Evolutionary conservation across 1,139 yeast genomes (phyloP).

Genomic region (Kluyveromyces sp.): DNA sequence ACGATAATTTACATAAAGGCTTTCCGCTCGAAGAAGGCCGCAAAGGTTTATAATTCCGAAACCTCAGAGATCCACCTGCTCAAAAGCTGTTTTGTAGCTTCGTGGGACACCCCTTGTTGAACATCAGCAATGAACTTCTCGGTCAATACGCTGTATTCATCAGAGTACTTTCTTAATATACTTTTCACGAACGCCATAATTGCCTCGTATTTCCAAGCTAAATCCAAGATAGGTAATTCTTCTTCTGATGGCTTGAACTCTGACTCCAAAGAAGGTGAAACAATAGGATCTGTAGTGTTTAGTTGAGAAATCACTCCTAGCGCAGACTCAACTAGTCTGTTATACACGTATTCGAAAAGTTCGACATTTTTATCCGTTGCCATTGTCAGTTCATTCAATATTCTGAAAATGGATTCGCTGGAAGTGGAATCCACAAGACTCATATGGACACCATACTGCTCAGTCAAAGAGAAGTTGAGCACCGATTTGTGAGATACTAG

Average conservation of each 20-base stretch:
- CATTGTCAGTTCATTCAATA: constrained; percentile 26
- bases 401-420: constrained; percentile 34
- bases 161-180: constrained; percentile 35
- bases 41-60: constrained; percentile 11
- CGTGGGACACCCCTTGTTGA: constrained; percentile 26
- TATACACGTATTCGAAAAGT: constrained; percentile 35
- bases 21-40: neutral
- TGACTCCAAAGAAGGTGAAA: constrained; percentile 25
- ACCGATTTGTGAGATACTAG: constrained; percentile 41
- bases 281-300: constrained; percentile 21
- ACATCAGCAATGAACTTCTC: constrained; percentile 23
- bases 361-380: constrained; percentile 17
- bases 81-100: constrained; percentile 26
- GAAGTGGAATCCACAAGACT: constrained; percentile 35
- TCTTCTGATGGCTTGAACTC: constrained; percentile 22
- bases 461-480: constrained; percentile 38
- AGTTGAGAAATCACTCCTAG: constrained; percentile 31
- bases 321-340: constrained; percentile 36
- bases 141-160: constrained; percentile 26
- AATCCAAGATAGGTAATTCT: constrained; percentile 25
- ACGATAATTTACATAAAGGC: neutral
- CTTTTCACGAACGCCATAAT: constrained; percentile 34
- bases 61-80: constrained; percentile 33
- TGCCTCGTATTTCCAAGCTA: constrained; percentile 36
- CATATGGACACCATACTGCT: constrained; percentile 22